phyloP scores from a whole-genome alignment of 1,284 basidiomycete species.

The Abortiporus biennis region DNA sequence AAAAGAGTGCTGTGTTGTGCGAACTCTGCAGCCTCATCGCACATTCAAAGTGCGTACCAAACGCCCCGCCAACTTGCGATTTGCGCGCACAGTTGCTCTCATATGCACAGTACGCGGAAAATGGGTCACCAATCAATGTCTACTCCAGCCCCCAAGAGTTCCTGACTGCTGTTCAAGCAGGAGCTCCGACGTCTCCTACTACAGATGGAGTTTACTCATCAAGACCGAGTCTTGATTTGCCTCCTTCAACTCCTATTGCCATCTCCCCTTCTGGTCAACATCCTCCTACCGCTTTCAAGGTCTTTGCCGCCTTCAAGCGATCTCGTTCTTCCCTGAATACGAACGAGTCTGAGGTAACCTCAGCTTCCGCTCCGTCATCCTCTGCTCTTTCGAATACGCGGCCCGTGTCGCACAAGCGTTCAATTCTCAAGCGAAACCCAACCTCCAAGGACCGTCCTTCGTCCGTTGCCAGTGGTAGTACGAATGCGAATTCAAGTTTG shows the following conservation, averaged over 20 bases:
- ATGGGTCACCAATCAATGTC: constrained; percentile 44
- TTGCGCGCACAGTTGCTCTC: constrained; percentile 69
- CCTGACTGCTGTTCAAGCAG: constrained; percentile 32
- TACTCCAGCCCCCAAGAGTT: constrained; percentile 49
- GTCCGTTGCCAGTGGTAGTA: constrained; percentile 29
- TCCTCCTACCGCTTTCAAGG: constrained; percentile 56
- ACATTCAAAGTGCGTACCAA: constrained; percentile 72
- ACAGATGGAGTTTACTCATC: constrained; percentile 47
- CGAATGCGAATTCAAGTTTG: constrained; percentile 27
- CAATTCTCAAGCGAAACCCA: constrained; percentile 24
- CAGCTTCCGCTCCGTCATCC: constrained; percentile 10
- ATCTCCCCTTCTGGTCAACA: constrained; percentile 20
- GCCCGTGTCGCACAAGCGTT: constrained; percentile 23
- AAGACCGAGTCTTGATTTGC: constrained; percentile 45
- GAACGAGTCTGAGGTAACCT: constrained; percentile 21
- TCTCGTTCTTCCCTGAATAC: constrained; percentile 40
- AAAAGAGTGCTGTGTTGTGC: constrained; percentile 86
- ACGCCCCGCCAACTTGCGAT: constrained; percentile 79
- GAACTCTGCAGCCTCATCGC: constrained; percentile 87
- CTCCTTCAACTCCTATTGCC: constrained; percentile 24
- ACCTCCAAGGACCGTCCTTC: constrained; percentile 23
- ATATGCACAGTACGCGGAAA: constrained; percentile 69
- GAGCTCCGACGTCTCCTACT: constrained; percentile 32
- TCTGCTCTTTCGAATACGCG: constrained; percentile 10
- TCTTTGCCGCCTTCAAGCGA: constrained; percentile 57